These are phyloP conservation scores for Dentipellis sp. DNA, from an alignment of 768 basidiomycete genomes.

Conservation along the genomic window DNA sequence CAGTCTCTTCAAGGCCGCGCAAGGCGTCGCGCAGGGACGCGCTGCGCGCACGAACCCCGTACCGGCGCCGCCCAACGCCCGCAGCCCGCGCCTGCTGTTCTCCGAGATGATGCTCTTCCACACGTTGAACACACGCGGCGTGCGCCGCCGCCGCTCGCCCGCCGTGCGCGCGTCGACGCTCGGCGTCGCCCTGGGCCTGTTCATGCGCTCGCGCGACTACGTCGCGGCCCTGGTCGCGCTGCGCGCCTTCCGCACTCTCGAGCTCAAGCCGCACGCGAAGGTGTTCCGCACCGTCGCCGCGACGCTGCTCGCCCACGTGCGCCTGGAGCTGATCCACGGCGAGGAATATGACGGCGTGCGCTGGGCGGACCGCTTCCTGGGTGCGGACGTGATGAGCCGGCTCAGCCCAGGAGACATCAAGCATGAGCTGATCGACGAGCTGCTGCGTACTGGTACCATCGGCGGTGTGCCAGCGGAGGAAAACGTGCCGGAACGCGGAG, in stretches of 20 bases:
- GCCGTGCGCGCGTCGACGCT: constrained; percentile 5
- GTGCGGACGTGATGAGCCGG: not conserved
- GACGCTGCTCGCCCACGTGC: constrained; percentile 5
- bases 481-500: not conserved
- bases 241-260: constrained; percentile 2
- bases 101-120: constrained; percentile 13
- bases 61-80: not conserved
- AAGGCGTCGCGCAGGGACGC: not conserved
- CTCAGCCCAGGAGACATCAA: not conserved
- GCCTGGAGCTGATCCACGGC: not conserved
- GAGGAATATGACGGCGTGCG: not conserved
- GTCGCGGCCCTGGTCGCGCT: constrained; percentile 7
- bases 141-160: not conserved
- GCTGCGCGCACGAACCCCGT: not conserved
- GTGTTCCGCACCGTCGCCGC: constrained; percentile 10
- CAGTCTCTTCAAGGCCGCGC: constrained; percentile 12
- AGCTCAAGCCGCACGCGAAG: constrained; percentile 5
- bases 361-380: constrained; percentile 8
- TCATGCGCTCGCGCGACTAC: constrained; percentile 10
- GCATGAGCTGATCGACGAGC: not conserved
- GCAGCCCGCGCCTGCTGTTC: constrained; percentile 8
- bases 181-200: constrained; percentile 9
- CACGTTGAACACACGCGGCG: not conserved
- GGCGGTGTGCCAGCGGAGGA: not conserved
- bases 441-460: constrained; percentile 1